Evolutionary conservation across 2,329 filamentous ascomycete genomes (phyloP).

Genomic region (Arthrinium phaeospermum): DNA sequence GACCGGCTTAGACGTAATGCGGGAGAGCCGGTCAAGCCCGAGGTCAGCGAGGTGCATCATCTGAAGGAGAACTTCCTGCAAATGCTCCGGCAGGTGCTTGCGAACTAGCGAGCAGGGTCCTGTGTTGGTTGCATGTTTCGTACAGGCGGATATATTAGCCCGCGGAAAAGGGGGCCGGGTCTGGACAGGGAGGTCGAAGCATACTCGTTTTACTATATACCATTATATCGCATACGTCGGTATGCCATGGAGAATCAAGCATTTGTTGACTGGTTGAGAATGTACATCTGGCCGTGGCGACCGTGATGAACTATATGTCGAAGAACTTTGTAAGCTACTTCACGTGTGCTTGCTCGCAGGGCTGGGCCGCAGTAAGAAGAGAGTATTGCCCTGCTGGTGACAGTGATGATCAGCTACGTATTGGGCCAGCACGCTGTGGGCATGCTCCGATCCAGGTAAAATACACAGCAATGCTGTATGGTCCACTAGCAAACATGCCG

Average conservation of each 20-base stretch:
- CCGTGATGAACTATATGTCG: too few species aligned
- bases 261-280: too few species aligned
- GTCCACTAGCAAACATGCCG: too few species aligned
- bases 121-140: neutral
- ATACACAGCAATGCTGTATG: too few species aligned
- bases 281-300: neutral
- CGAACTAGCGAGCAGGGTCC: conserved; percentile 56
- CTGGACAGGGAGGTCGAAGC: neutral
- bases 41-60: conserved; percentile 79
- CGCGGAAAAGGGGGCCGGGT: neutral
- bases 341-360: neutral
- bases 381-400: too few species aligned
- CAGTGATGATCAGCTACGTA: too few species aligned
- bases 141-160: neutral
- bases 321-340: neutral
- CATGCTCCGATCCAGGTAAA: too few species aligned
- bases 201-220: neutral
- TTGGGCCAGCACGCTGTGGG: too few species aligned
- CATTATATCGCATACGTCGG: neutral
- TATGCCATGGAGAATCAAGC: neutral
- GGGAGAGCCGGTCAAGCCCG: conserved; percentile 83
- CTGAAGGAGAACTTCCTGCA: conserved; percentile 78
- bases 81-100: conserved; percentile 83
- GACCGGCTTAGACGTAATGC: conserved; percentile 81
- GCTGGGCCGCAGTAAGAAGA: neutral